phyloP scores from a whole-genome alignment of 176 grass and related monocot species.

The Oryza nivara region DNA sequence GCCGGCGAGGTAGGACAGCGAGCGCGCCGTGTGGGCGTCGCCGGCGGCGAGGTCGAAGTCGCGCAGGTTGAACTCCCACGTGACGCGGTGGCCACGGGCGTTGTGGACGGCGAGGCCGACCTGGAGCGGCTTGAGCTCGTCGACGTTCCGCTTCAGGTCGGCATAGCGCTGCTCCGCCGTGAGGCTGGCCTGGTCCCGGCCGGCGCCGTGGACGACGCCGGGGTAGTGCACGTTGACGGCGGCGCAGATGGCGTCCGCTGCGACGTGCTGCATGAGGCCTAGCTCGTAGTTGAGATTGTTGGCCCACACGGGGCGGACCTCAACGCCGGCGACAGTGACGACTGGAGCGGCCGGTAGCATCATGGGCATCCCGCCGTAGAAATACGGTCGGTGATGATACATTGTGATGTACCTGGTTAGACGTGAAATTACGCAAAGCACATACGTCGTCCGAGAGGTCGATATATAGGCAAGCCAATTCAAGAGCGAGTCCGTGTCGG shows the following conservation, averaged over 20 bases:
- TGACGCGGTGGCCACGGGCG: neutral
- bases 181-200: neutral
- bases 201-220: constrained; percentile 20
- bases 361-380: neutral
- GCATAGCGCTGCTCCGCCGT: constrained; percentile 7
- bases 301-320: neutral
- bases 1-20: neutral
- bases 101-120: neutral
- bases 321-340: neutral
- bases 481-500: too few relatives aligned
- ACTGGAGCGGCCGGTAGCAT: too few relatives aligned
- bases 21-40: neutral
- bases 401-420: too few relatives aligned
- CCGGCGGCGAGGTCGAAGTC: constrained; percentile 4
- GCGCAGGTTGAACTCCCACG: constrained; percentile 8
- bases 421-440: too few relatives aligned
- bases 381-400: neutral
- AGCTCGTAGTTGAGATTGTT: neutral
- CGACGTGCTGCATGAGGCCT: neutral
- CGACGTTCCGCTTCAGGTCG: neutral
- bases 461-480: too few relatives aligned
- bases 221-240: constrained; percentile 34
- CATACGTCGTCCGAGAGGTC: too few relatives aligned
- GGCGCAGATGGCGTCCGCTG: neutral
- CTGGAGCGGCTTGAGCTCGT: neutral